Evolutionary conservation across 1,284 basidiomycete genomes (phyloP).

Genomic region (Stereum hirsutum): DNA sequence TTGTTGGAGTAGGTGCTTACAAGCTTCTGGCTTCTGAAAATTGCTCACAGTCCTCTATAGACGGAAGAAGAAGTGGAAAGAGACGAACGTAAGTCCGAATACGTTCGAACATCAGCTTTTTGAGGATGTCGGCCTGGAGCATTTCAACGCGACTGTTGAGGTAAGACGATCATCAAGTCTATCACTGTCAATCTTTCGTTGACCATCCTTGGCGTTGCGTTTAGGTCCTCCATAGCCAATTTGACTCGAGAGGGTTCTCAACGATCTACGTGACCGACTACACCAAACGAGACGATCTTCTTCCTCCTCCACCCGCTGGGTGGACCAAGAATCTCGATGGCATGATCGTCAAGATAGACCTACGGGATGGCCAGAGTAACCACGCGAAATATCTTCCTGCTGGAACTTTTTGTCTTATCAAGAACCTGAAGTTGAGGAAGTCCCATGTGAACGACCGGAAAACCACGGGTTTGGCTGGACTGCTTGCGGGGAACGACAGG

Average conservation of each 20-base stretch:
- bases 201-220: constrained; percentile 12
- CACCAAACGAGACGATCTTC: constrained; percentile 38
- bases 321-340: constrained; percentile 35
- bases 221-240: constrained; percentile 37
- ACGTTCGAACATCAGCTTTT: constrained; percentile 38
- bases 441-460: constrained; percentile 13
- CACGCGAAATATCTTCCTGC: constrained; percentile 27
- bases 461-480: constrained; percentile 29
- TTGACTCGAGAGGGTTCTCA: constrained; percentile 22
- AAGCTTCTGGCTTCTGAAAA: not conserved
- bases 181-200: not conserved
- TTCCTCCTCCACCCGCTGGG: constrained; percentile 13
- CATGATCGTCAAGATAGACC: constrained; percentile 42
- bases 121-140: constrained; percentile 30
- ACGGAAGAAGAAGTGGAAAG: constrained; percentile 43
- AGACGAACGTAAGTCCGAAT: constrained; percentile 15
- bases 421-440: constrained; percentile 39
- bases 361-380: constrained; percentile 39
- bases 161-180: constrained; percentile 21
- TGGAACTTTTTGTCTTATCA: constrained; percentile 38
- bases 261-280: constrained; percentile 61
- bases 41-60: constrained; percentile 23
- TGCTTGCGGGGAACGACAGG: constrained; percentile 45
- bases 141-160: constrained; percentile 53
- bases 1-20: constrained; percentile 40